A percentile compares a stretch with the other conserved stretches of the same genome.
Evolutionary conservation across 1,139 yeast species (phyloP).

Genomic region (Diutina mesorugosa): DNA sequence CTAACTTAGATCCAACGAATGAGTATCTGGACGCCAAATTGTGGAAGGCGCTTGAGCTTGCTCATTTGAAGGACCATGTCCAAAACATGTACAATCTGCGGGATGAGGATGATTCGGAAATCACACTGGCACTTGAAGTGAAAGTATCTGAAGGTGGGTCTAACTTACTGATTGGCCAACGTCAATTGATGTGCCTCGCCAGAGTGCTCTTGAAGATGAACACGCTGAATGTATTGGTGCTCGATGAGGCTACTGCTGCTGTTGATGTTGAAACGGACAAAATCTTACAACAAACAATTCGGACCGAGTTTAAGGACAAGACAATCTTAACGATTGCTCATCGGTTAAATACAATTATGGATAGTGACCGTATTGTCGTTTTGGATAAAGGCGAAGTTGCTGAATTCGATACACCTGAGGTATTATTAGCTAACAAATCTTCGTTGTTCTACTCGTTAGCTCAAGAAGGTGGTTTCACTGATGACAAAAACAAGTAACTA

Average conservation of each 20-base stretch:
- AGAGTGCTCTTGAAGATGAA: slow-evolving; percentile 56
- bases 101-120: slow-evolving; percentile 13
- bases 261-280: slow-evolving; percentile 93
- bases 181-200: slow-evolving; percentile 85
- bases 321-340: slow-evolving; percentile 94
- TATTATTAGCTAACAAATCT: slow-evolving; percentile 49
- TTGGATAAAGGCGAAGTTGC: slow-evolving; percentile 75
- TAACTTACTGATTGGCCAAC: slow-evolving; percentile 81
- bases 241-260: slow-evolving; percentile 97
- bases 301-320: slow-evolving; percentile 73
- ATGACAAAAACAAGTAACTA: slow-evolving; percentile 3
- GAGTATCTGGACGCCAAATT: slow-evolving; percentile 60
- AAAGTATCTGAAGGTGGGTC: slow-evolving; percentile 71
- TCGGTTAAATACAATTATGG: slow-evolving; percentile 85
- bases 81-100: slow-evolving; percentile 36
- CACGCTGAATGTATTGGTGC: slow-evolving; percentile 63
- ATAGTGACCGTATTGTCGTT: slow-evolving; percentile 79
- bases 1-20: slow-evolving; percentile 78
- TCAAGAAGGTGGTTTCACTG: slow-evolving; percentile 47
- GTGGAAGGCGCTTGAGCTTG: slow-evolving; percentile 76
- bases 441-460: slow-evolving; percentile 72
- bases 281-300: slow-evolving; percentile 75
- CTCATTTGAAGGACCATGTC: slow-evolving; percentile 75
- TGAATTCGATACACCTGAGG: slow-evolving; percentile 75
- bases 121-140: slow-evolving; percentile 43